Base-by-base conservation (phyloP, 768 basidiomycete species). In the Russula sp. region DNA sequence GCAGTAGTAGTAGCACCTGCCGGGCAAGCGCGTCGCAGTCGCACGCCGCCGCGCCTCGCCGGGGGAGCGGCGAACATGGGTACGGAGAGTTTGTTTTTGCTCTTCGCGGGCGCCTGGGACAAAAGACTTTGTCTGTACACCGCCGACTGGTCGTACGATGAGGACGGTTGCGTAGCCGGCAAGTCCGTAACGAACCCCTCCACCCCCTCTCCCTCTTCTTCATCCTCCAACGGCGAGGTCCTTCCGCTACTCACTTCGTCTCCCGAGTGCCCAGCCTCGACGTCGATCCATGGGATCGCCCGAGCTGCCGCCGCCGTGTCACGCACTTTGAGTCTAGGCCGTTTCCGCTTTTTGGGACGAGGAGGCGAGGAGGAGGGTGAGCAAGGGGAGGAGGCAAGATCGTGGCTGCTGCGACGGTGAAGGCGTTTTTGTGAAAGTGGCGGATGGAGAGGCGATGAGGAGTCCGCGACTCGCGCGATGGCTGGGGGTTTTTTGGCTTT, bases 261-360 rank as follows among this genome's bases (percentile, higher is more conserved):
- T 20, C 90, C 91, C 9, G 92, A 93, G 67, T 92, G 91, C 18
- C 72, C 72, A 3, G 91, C 91, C 69, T 85, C 86, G 38, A 82
- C 76, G 66, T 90, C 89, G 55, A 90, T 77, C 69, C 85, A 76
- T 1, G 74, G 77, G 65, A 78, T 75, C 50, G 71, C 57, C 48
- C 70, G 72, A 67, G 70, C 80, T 71, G 73, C 74, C 14, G 74
- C 72, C 9, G 64, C 66, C 2, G 69, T 58, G 61, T 73, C 71
- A 13, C 65, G 64, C 35, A 73, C 68, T 56, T 67, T 73, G 34
- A 67, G 66, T 60, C 65, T 73, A 66, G 68, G 70, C 61, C 69
- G 18, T 39, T 38, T 57, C 55, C 25, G 34, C 5, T 29, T 67
- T 65, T 70, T 69, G 42, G 58, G 63, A 11, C 63, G 59, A 2